phyloP scores from a whole-genome alignment of 106 monocot species.

The Dendrobium officinale region DNA sequence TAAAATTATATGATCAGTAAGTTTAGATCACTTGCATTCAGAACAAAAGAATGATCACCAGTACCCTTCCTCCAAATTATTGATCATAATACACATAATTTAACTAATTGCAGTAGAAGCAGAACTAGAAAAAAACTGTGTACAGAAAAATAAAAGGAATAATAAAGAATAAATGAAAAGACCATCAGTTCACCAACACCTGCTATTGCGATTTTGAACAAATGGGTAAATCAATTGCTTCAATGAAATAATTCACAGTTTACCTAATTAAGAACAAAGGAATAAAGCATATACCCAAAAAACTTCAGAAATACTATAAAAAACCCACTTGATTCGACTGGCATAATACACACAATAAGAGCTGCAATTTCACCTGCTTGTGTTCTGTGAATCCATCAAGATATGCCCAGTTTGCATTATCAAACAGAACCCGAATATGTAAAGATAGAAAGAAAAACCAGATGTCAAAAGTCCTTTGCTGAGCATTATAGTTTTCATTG shows the following conservation, averaged over 20 bases:
- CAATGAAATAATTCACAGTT: background rate
- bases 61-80: background rate
- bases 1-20: background rate
- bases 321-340: background rate
- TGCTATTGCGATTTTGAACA: background rate
- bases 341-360: background rate
- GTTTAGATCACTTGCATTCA: background rate
- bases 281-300: background rate
- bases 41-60: background rate
- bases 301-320: background rate
- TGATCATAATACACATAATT: background rate
- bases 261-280: background rate
- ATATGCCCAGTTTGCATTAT: conserved; percentile 92
- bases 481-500: conserved; percentile 67
- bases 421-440: conserved; percentile 50
- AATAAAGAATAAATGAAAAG: background rate
- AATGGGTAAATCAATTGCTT: background rate
- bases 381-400: conserved; percentile 69
- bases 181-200: too few relatives aligned
- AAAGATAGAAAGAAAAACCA: conserved; percentile 83
- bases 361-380: conserved; percentile 55
- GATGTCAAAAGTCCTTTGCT: conserved; percentile 71
- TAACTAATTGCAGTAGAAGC: background rate
- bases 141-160: background rate
- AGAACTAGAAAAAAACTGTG: background rate